These are phyloP conservation scores for Magnaporthiopsis incrustans DNA, from an alignment of 2,329 filamentous ascomycete species.

Conservation along the genomic window DNA sequence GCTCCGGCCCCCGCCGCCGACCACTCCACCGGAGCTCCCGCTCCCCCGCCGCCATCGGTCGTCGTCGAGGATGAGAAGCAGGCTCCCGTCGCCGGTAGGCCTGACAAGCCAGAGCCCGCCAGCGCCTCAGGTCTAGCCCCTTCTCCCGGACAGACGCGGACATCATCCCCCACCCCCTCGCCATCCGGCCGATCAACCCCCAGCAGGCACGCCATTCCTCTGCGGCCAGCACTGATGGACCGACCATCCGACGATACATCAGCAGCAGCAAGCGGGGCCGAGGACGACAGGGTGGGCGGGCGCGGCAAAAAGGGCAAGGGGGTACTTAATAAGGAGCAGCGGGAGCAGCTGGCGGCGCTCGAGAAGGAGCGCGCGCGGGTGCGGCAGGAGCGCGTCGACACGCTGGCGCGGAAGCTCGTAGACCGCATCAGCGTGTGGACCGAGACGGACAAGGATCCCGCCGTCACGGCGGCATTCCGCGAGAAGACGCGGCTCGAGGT, in stretches of 20 bases:
- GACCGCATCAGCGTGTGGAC: slow-evolving; percentile 93
- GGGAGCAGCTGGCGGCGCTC: slow-evolving; percentile 81
- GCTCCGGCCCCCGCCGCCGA: slow-evolving; percentile 28
- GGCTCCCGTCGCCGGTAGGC: slow-evolving; percentile 8
- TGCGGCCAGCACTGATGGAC: slow-evolving; percentile 82
- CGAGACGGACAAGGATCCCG: slow-evolving; percentile 81
- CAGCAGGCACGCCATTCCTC: slow-evolving; percentile 48
- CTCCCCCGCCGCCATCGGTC: slow-evolving; percentile 25
- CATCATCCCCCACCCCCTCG: slow-evolving; percentile 30
- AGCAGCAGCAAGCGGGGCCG: slow-evolving; percentile 53
- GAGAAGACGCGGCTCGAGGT: slow-evolving; percentile 92
- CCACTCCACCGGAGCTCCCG: slow-evolving; percentile 20
- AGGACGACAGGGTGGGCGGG: slow-evolving; percentile 65
- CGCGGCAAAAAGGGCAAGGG: slow-evolving; percentile 74
- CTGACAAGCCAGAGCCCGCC: slow-evolving; percentile 11
- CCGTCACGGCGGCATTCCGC: slow-evolving; percentile 83
- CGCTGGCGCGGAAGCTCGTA: slow-evolving; percentile 73
- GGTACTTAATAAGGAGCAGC: slow-evolving; percentile 81
- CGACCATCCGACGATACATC: slow-evolving; percentile 70
- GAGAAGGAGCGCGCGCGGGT: slow-evolving; percentile 78
- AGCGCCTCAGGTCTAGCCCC: slow-evolving; percentile 24
- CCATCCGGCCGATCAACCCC: slow-evolving; percentile 31
- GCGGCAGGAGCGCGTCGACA: slow-evolving; percentile 80
- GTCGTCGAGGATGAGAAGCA: slow-evolving; percentile 30
- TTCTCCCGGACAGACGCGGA: slow-evolving; percentile 34